Evolutionary conservation across 148 eudicot genomes (phyloP).

Genomic region (Hydrangea macrophylla): DNA sequence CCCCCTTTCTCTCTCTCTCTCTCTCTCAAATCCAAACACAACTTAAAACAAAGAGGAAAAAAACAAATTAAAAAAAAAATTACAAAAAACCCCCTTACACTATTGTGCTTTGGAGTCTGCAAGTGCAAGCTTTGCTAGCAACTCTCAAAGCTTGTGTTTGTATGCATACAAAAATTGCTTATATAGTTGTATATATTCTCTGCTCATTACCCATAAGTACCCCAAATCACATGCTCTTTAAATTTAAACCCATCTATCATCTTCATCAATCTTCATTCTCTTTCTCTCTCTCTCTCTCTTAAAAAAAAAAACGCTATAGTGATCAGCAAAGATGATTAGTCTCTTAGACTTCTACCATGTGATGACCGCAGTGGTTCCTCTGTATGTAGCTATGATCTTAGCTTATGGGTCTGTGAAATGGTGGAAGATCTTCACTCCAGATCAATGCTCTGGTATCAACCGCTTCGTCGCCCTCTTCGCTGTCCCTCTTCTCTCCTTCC

Average conservation of each 20-base stretch:
- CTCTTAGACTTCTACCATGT: slow-evolving; percentile 82
- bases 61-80: slow-evolving; percentile 1
- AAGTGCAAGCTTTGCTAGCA: slow-evolving; percentile 27
- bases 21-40: too few species aligned
- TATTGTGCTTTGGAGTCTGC: slow-evolving; percentile 25
- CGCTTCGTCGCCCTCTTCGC: slow-evolving; percentile 83
- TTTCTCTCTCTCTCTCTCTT: background rate
- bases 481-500: slow-evolving; percentile 83
- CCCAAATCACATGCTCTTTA: slow-evolving; percentile 12
- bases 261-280: background rate
- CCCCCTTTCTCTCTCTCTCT: too few species aligned
- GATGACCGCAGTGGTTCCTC: slow-evolving; percentile 89
- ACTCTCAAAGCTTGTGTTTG: slow-evolving; percentile 31
- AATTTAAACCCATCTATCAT: too few species aligned
- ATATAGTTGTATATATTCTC: too few species aligned
- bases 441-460: slow-evolving; percentile 88
- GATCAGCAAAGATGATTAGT: slow-evolving; percentile 54
- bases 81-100: background rate
- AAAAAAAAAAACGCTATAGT: too few species aligned
- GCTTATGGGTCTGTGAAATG: too few species aligned
- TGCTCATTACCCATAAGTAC: too few species aligned
- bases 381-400: too few species aligned
- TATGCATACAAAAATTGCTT: too few species aligned
- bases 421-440: too few species aligned
- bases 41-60: slow-evolving; percentile 12